Conservation (phyloP, 768 basidiomycete species). For the Hypholoma fasciculare region DNA sequence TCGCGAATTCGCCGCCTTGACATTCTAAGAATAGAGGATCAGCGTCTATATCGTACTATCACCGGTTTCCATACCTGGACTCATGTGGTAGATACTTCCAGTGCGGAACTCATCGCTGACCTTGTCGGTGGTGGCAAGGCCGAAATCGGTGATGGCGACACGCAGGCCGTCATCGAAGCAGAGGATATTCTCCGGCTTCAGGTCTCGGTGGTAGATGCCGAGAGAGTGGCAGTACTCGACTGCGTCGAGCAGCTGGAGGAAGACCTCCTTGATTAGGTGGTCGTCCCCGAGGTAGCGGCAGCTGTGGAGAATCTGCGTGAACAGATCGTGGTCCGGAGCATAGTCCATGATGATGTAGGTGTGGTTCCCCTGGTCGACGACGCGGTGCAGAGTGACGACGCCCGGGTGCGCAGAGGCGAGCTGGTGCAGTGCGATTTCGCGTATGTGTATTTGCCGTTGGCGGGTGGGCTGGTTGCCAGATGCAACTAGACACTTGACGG, state of each 20-base stretch:
- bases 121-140: conserved; percentile 88
- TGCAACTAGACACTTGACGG: conserved; percentile 90
- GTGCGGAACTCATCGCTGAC: conserved; percentile 91
- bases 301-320: conserved; percentile 87
- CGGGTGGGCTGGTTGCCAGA: conserved; percentile 48
- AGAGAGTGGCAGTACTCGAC: conserved; percentile 93
- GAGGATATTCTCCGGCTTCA: conserved; percentile 96
- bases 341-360: conserved; percentile 94
- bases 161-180: conserved; percentile 82
- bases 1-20: conserved; percentile 80
- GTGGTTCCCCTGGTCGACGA: conserved; percentile 80
- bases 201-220: conserved; percentile 95
- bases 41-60: conserved; percentile 4
- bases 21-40: conserved; percentile 61
- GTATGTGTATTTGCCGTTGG: conserved; percentile 82
- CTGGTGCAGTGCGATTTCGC: conserved; percentile 89
- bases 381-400: conserved; percentile 91
- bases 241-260: conserved; percentile 93
- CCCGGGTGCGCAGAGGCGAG: conserved; percentile 77
- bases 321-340: conserved; percentile 90
- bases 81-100: conserved; percentile 97
- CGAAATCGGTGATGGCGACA: conserved; percentile 94
- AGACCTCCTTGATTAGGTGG: conserved; percentile 86
- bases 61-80: conserved; percentile 64
- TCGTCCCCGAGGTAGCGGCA: conserved; percentile 89